phyloP scores from a whole-genome alignment of 257 asterid genomes.

The Solanum chaucha region DNA sequence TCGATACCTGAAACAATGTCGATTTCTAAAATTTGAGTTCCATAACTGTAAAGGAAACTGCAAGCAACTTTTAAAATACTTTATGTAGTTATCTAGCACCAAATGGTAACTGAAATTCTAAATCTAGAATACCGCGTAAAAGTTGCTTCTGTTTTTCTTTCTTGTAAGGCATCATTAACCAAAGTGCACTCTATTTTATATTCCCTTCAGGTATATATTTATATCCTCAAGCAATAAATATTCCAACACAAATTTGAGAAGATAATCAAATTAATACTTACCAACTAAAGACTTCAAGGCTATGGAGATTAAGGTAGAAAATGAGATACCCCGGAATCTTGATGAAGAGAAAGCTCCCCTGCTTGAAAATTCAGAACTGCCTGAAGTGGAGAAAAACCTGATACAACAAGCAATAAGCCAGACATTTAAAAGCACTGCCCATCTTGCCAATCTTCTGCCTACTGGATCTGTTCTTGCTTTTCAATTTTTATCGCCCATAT shows the following conservation, averaged over 20 bases:
- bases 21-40: neutral
- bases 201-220: conserved; percentile 17
- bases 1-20: neutral
- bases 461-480: conserved; percentile 84
- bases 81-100: neutral
- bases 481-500: conserved; percentile 67
- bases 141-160: conserved; percentile 16
- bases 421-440: conserved; percentile 79
- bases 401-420: conserved; percentile 91
- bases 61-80: neutral
- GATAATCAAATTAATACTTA: neutral
- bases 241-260: neutral
- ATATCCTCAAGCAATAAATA: neutral
- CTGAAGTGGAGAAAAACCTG: conserved; percentile 52
- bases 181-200: conserved; percentile 23
- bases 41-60: neutral
- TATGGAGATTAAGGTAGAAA: conserved; percentile 52
- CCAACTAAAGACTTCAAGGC: neutral
- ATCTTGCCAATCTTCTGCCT: conserved; percentile 81
- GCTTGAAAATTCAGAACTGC: conserved; percentile 24
- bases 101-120: conserved; percentile 6
- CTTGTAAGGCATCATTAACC: conserved; percentile 46
- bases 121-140: neutral
- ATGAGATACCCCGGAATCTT: conserved; percentile 17
- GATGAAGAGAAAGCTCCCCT: conserved; percentile 36